Percentiles rank a stretch among this genome's conserved stretches.
These are phyloP conservation scores for Rubia occidens DNA, from an alignment of 305 asterid species.

Conservation along the genomic window DNA sequence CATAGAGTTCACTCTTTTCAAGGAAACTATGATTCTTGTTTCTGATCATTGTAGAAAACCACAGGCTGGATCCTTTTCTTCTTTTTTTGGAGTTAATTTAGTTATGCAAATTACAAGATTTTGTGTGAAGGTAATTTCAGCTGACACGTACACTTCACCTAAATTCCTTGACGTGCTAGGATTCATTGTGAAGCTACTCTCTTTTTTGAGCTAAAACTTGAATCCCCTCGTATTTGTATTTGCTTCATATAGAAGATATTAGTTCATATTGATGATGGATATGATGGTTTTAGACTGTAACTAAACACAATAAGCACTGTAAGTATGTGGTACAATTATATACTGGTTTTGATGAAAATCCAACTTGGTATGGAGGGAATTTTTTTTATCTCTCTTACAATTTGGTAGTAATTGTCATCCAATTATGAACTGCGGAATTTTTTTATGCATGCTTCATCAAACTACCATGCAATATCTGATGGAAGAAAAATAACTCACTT, in stretches of 20 bases:
- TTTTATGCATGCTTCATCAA: neutral
- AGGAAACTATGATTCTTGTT: constrained; percentile 2
- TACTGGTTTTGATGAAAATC: neutral
- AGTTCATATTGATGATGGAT: neutral
- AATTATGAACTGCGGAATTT: neutral
- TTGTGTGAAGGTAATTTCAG: neutral
- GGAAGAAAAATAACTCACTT: neutral
- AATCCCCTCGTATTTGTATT: neutral
- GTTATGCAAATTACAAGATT: neutral
- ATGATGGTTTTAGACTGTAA: neutral
- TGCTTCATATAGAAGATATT: neutral
- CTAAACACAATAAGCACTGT: neutral
- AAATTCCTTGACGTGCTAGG: neutral
- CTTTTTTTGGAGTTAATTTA: neutral
- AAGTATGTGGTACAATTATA: neutral
- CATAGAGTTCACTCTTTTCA: neutral
- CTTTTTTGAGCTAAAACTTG: neutral
- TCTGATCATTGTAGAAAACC: neutral
- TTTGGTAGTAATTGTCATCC: neutral
- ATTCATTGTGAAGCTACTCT: neutral
- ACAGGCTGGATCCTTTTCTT: neutral
- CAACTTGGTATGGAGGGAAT: neutral
- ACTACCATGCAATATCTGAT: neutral
- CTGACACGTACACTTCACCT: neutral
- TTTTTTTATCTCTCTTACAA: neutral